Conservation (phyloP, 164 flowering plant genomes). For the Umbilicus rupestris region DNA sequence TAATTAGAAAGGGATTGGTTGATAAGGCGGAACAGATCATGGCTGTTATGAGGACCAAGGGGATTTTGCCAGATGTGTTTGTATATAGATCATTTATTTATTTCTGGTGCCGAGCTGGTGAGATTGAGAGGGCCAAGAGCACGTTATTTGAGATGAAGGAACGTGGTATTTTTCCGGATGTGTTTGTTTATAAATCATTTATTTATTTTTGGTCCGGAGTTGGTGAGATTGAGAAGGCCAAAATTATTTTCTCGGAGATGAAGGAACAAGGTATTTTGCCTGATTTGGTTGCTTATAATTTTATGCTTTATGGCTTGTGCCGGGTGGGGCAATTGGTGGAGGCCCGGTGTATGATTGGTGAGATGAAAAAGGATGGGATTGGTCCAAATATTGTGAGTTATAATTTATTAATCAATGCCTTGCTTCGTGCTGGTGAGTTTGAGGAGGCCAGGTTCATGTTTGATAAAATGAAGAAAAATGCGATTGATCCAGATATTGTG, state of each 20-base stretch:
- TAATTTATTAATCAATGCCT: background rate
- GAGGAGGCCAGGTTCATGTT: background rate
- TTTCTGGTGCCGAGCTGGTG: background rate
- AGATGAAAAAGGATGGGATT: background rate
- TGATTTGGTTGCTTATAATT: background rate
- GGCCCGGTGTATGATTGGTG: background rate
- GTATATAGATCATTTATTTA: background rate
- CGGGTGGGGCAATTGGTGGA: background rate
- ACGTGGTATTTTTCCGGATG: background rate
- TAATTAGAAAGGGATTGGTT: background rate
- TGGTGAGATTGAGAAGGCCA: slow-evolving; percentile 4
- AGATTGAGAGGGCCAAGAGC: slow-evolving; percentile 5
- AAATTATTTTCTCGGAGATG: background rate
- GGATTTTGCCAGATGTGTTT: background rate
- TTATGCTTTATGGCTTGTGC: slow-evolving; percentile 1
- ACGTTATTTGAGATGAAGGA: background rate
- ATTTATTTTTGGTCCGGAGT: slow-evolving; percentile 8
- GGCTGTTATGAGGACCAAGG: background rate
- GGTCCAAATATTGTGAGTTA: background rate
- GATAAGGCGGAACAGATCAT: background rate
- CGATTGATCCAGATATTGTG: background rate
- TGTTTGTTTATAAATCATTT: background rate
- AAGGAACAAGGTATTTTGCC: background rate
- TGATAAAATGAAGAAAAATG: background rate
- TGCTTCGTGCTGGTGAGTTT: background rate